phyloP scores from a whole-genome alignment of 495 filamentous ascomycete species.

The Aspergillus saccharolyticus region DNA sequence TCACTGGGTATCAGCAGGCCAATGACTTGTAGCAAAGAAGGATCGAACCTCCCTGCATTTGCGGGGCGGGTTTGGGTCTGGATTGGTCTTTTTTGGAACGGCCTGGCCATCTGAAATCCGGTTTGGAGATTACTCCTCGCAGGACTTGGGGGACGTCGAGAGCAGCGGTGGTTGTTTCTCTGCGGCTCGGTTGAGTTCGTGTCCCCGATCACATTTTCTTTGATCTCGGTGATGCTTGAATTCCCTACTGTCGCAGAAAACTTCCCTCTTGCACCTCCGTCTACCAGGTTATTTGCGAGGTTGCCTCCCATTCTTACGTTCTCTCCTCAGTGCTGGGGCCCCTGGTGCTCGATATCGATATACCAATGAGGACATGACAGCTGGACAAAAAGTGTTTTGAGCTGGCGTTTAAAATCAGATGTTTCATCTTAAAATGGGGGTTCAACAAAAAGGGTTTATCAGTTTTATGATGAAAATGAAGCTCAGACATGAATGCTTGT shows the following conservation, averaged over 20 bases:
- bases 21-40: constrained; percentile 49
- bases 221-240: constrained; percentile 34
- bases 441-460: constrained; percentile 2
- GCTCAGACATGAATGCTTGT: constrained; percentile 1
- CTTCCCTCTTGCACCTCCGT: not conserved
- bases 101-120: constrained; percentile 37
- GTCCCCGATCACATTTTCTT: too few relatives aligned
- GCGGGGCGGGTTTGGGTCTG: constrained; percentile 18
- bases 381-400: constrained; percentile 1
- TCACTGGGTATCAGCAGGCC: constrained; percentile 31
- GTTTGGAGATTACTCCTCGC: constrained; percentile 18
- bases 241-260: constrained; percentile 22
- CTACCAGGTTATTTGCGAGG: not conserved
- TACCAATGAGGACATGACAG: constrained; percentile 1
- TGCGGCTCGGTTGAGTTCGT: constrained; percentile 17
- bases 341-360: constrained; percentile 2
- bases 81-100: constrained; percentile 41
- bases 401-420: constrained; percentile 1
- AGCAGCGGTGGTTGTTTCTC: constrained; percentile 3
- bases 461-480: constrained; percentile 8
- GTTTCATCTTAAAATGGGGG: constrained; percentile 5
- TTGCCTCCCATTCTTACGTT: not conserved
- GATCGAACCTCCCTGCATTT: constrained; percentile 14
- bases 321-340: constrained; percentile 1
- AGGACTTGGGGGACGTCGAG: constrained; percentile 17